Evolutionary conservation across 2,329 filamentous ascomycete genomes (phyloP).

Genomic region (Ustulina deusta): DNA sequence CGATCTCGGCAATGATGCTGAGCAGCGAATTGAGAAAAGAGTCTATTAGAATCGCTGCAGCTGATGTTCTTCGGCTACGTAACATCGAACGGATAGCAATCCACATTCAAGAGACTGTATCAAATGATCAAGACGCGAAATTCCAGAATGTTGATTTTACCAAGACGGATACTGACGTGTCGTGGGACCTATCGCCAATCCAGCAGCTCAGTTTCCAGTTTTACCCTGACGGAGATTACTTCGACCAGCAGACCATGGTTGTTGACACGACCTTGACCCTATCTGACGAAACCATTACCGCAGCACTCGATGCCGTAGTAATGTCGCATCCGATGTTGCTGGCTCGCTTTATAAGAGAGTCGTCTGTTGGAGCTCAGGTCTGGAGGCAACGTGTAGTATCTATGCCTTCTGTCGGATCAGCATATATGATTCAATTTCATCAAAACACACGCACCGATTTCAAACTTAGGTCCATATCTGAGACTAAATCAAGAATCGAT

Average conservation of each 20-base stretch:
- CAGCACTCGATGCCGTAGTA: conserved; percentile 6
- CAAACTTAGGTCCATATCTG: conserved; percentile 10
- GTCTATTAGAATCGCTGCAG: conserved; percentile 21
- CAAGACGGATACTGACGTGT: not conserved
- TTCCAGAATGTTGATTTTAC: conserved; percentile 11
- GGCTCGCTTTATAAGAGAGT: conserved; percentile 6
- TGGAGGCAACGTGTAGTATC: conserved; percentile 17
- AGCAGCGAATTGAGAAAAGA: conserved; percentile 22
- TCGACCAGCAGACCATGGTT: conserved; percentile 27
- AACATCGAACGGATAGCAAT: conserved; percentile 22
- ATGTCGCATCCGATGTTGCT: conserved; percentile 10
- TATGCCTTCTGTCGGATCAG: not conserved
- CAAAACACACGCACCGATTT: not conserved
- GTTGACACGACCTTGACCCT: conserved; percentile 17
- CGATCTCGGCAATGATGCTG: conserved; percentile 25
- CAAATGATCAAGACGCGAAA: conserved; percentile 6
- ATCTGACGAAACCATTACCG: conserved; percentile 15
- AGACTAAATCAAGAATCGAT: conserved; percentile 11
- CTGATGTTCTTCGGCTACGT: conserved; percentile 22
- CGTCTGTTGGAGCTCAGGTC: conserved; percentile 3
- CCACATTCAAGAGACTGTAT: conserved; percentile 14
- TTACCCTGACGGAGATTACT: conserved; percentile 17
- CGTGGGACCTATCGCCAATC: conserved; percentile 27
- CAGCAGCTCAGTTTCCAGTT: conserved; percentile 32
- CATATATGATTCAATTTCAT: conserved; percentile 19